Evolutionary conservation across 1,284 basidiomycete genomes (phyloP).

Genomic region (Waitea zeae): DNA sequence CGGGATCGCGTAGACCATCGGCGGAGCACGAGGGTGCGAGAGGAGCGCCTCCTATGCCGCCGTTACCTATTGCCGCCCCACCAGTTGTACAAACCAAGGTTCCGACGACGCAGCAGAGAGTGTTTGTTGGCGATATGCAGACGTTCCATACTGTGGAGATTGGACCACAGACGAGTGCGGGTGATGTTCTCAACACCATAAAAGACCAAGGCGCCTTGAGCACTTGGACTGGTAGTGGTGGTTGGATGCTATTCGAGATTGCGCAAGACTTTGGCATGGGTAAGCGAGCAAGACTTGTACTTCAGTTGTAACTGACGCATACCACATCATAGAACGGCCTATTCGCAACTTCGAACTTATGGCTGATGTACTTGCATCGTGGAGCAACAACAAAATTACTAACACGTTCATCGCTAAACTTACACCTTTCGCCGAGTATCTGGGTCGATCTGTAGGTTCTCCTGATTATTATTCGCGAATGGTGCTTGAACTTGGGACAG

Average conservation of each 20-base stretch:
- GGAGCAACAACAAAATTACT: conserved; percentile 64
- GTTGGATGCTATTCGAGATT: conserved; percentile 69
- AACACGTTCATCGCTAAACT: conserved; percentile 67
- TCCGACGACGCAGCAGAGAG: conserved; percentile 30
- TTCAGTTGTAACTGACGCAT: conserved; percentile 1
- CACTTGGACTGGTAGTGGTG: conserved; percentile 32
- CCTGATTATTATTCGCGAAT: not conserved
- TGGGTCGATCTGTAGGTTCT: conserved; percentile 37
- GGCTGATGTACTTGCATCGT: conserved; percentile 56
- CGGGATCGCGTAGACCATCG: not conserved
- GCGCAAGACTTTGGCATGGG: conserved; percentile 78
- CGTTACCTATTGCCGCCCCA: not conserved
- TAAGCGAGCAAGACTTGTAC: conserved; percentile 16
- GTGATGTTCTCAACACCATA: conserved; percentile 45
- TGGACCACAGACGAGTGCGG: conserved; percentile 37
- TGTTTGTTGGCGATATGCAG: conserved; percentile 62
- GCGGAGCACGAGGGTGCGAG: not conserved
- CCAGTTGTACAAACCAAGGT: not conserved
- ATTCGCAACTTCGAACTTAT: conserved; percentile 70
- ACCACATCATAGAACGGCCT: conserved; percentile 49
- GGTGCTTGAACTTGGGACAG: conserved; percentile 24
- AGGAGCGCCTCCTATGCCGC: not conserved
- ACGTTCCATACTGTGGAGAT: conserved; percentile 56
- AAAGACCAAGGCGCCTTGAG: conserved; percentile 42
- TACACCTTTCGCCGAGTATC: conserved; percentile 37